phyloP scores from a whole-genome alignment of 345 rosid species.

The Bruguiera sexangula region DNA sequence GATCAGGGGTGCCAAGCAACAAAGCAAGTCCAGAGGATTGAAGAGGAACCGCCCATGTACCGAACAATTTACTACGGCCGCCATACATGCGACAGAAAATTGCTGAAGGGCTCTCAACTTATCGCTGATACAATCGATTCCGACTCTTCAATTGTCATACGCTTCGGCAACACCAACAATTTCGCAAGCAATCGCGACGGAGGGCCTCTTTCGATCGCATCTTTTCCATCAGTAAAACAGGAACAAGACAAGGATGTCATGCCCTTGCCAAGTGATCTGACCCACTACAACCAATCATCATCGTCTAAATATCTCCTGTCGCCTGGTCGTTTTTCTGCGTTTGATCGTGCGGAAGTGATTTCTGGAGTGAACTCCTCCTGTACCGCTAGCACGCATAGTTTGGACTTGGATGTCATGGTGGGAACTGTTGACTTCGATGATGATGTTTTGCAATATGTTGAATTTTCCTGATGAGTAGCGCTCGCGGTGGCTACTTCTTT shows the following conservation, averaged over 20 bases:
- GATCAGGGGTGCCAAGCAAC: conserved; percentile 47
- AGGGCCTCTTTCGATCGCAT: neutral
- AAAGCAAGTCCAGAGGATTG: conserved; percentile 48
- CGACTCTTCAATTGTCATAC: conserved; percentile 4
- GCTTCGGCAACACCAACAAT: neutral
- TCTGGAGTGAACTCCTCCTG: conserved; percentile 26
- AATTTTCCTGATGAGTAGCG: neutral
- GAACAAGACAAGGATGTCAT: conserved; percentile 10
- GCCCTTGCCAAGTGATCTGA: neutral
- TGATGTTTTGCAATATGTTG: conserved; percentile 7
- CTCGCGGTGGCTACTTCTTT: neutral
- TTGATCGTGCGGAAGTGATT: conserved; percentile 23
- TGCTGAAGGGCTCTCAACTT: neutral
- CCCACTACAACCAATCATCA: conserved; percentile 9
- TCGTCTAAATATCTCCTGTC: conserved; percentile 27
- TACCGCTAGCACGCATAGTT: conserved; percentile 9
- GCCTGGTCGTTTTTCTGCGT: neutral
- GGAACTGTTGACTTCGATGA: conserved; percentile 14
- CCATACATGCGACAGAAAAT: conserved; percentile 29
- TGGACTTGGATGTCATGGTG: conserved; percentile 16
- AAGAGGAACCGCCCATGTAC: conserved; percentile 30
- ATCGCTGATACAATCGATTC: neutral
- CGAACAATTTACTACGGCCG: conserved; percentile 36
- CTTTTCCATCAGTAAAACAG: conserved; percentile 24
- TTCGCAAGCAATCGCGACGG: neutral